These are phyloP conservation scores for Coelastrella sp. DNA, from an alignment of 139 green algal species.

Conservation along the genomic window DNA sequence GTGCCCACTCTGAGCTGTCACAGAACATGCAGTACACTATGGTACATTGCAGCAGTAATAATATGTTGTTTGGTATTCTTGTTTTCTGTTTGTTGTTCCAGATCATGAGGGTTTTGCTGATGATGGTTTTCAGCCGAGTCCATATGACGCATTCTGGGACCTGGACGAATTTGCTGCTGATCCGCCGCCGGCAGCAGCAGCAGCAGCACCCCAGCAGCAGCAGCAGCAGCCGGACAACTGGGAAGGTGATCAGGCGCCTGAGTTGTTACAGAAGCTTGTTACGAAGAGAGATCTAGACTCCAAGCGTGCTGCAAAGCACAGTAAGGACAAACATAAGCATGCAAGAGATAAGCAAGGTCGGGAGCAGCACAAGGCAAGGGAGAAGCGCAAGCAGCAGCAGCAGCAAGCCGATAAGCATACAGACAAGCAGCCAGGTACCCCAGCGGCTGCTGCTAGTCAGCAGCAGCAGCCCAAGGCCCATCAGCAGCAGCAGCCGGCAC, in stretches of 20 bases:
- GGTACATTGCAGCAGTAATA: too few species aligned
- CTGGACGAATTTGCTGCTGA: constrained; percentile 33
- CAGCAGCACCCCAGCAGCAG: neutral
- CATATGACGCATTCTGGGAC: constrained; percentile 33
- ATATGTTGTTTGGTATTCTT: too few species aligned
- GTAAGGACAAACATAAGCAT: neutral
- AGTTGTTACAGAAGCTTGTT: neutral
- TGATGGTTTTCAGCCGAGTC: neutral
- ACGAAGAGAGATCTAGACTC: neutral
- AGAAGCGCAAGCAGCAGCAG: constrained; percentile 2
- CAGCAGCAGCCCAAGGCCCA: too few species aligned
- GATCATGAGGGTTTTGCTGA: neutral
- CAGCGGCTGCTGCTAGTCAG: too few species aligned
- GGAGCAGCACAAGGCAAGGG: neutral
- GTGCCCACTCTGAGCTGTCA: too few species aligned
- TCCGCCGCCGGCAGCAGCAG: neutral
- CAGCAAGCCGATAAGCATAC: neutral
- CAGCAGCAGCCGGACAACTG: constrained; percentile 14
- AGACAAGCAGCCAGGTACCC: too few species aligned
- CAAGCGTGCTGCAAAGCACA: neutral
- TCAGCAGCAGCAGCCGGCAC: neutral
- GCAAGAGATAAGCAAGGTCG: neutral
- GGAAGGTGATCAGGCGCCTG: neutral
- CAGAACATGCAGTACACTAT: too few species aligned
- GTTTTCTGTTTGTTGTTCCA: neutral